Percentiles rank a stretch among this genome's conserved stretches.
Evolutionary conservation across 345 rosid species (phyloP).

Genomic region (Alliaria petiolata): DNA sequence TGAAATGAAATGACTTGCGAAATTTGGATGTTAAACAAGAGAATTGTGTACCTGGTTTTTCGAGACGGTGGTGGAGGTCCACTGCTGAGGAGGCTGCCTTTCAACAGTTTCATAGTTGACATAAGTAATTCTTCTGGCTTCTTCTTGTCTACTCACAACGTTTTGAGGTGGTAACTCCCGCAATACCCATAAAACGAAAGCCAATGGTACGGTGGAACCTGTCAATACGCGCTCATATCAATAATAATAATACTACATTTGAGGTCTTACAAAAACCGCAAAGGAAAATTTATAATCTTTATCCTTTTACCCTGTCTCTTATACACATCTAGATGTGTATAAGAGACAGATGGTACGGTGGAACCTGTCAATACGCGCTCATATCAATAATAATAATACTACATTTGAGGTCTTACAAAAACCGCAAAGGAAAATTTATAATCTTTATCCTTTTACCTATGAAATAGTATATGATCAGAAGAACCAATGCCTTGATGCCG

Average conservation of each 20-base stretch:
- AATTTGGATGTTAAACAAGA: not conserved
- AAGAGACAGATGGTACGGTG: slow-evolving; percentile 31
- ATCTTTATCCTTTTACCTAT: slow-evolving; percentile 27
- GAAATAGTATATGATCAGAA: slow-evolving; percentile 38
- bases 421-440: not conserved
- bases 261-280: not conserved
- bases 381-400: not conserved
- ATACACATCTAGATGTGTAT: too few species aligned
- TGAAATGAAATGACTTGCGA: not conserved
- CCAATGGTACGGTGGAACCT: slow-evolving; percentile 36
- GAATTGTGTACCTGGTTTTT: slow-evolving; percentile 31
- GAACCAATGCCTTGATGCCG: slow-evolving; percentile 33
- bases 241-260: not conserved
- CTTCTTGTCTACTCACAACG: slow-evolving; percentile 29
- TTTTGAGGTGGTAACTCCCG: slow-evolving; percentile 33
- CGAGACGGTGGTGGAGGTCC: slow-evolving; percentile 36
- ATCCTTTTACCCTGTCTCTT: too few species aligned
- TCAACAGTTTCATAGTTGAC: slow-evolving; percentile 29
- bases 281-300: too few species aligned
- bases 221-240: not conserved
- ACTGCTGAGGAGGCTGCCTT: slow-evolving; percentile 28
- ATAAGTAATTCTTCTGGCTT: slow-evolving; percentile 24
- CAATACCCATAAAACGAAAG: slow-evolving; percentile 37
- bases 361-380: slow-evolving; percentile 17
- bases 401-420: not conserved